Base-by-base conservation (phyloP, 805 yeast genomes). In the Lipomyces yamadae region DNA sequence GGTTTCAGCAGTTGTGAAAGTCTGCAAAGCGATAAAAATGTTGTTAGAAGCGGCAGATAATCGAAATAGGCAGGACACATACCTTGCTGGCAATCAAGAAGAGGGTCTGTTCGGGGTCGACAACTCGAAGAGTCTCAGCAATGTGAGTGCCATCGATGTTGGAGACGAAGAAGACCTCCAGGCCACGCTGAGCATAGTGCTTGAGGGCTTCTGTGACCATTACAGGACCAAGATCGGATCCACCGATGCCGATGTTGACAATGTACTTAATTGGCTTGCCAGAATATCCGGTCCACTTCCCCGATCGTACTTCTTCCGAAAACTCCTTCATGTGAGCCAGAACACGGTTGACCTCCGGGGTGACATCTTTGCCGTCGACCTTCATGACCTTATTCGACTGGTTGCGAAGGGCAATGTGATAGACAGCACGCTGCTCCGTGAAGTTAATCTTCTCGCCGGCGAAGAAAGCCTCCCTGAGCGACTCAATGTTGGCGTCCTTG, bases 141-240 rank as follows among this genome's bases (percentile, higher is more conserved):
- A 94, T 84, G 81, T 93, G 97, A 65, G 99, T 95, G 78, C 99
- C 99, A 78, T 95, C 99, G 77, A 95, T 94, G 86, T 95, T 95
- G 73, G 98, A 94, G 70, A 95, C 99, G 80, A 93, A 95, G 82
- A 94, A 96, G 61, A 87, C 96, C 71, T 83, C 80, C 74, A 95
- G 83, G 61, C 76, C 80, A 24, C 67, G 68, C 71, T 88, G 85
- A 74, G 90, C 85, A 81, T 94, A 95, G 73, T 91, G 89, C 84
- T 94, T 95, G 78, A 95, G 85, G 54, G 99, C 98, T 83, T 95
- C 98, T 70, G 98, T 92, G 75, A 95, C 98, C 99, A 95, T 95
- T 63, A 95, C 98, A 57, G 99, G 99, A 75, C 99, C 99, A 75
- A 95, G 85, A 81, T 95, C 99, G 35, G 98, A 92, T 74, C 99